A percentile compares a stretch with the other conserved stretches of the same genome.
Evolutionary conservation across 2,329 filamentous ascomycete species (phyloP).

Genomic region (Ascochyta fabae): DNA sequence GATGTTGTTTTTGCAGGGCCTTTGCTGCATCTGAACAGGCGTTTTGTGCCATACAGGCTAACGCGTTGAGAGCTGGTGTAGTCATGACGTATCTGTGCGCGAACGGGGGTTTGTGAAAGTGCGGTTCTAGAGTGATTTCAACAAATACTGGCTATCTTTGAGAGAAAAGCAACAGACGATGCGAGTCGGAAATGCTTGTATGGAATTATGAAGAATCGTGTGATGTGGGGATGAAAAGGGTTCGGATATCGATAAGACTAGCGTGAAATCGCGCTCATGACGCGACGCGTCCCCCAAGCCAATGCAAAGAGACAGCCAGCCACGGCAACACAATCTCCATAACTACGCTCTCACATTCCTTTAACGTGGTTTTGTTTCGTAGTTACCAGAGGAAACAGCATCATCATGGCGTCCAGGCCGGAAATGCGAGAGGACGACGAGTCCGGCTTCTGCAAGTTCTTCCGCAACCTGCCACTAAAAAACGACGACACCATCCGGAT

Average conservation of each 20-base stretch:
- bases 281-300: slow-evolving; percentile 20
- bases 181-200: too few relatives aligned
- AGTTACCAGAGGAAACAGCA: neutral
- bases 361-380: neutral
- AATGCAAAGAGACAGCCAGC: neutral
- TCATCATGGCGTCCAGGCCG: slow-evolving; percentile 61
- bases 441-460: slow-evolving; percentile 94
- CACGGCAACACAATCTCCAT: neutral
- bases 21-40: too few relatives aligned
- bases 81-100: too few relatives aligned
- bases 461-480: slow-evolving; percentile 78
- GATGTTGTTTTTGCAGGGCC: too few relatives aligned
- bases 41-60: too few relatives aligned
- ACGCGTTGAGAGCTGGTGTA: too few relatives aligned
- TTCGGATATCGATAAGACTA: slow-evolving; percentile 3
- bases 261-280: slow-evolving; percentile 18
- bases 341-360: neutral
- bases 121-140: too few relatives aligned
- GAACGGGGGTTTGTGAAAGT: too few relatives aligned
- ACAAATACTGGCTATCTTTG: too few relatives aligned
- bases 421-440: slow-evolving; percentile 86
- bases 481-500: slow-evolving; percentile 81
- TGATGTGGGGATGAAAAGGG: too few relatives aligned
- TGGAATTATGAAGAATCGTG: too few relatives aligned
- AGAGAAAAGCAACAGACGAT: too few relatives aligned